Percentiles rank a stretch among this genome's conserved stretches.
Conservation (phyloP, 441 rosid species). For the Jatropha multifida region DNA sequence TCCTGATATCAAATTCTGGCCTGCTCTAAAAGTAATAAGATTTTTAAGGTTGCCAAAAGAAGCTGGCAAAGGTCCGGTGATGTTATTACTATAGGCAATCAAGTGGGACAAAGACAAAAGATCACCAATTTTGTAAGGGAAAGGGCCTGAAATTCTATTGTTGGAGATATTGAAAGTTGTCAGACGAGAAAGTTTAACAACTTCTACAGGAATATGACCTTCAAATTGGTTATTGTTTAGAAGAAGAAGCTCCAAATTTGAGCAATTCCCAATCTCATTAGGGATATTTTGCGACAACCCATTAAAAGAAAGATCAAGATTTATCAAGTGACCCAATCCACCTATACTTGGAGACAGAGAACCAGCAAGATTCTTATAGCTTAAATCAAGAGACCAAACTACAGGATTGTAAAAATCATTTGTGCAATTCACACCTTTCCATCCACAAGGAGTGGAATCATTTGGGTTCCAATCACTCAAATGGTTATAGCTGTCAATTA, state of each 20-base stretch:
- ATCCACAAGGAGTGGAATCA: constrained; percentile 79
- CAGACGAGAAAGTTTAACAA: constrained; percentile 52
- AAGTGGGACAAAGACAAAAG: constrained; percentile 64
- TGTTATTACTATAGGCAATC: constrained; percentile 70
- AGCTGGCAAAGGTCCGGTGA: constrained; percentile 66
- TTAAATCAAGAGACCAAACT: constrained; percentile 62
- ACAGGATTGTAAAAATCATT: constrained; percentile 36
- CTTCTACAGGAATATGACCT: constrained; percentile 62
- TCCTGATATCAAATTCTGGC: constrained; percentile 87
- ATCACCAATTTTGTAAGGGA: constrained; percentile 69
- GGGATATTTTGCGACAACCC: constrained; percentile 58
- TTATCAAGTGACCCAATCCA: constrained; percentile 51
- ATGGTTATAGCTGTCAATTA: constrained; percentile 46
- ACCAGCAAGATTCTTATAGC: constrained; percentile 67
- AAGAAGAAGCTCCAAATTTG: constrained; percentile 50
- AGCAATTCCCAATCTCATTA: constrained; percentile 67
- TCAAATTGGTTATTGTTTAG: constrained; percentile 68
- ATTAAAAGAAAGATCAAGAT: constrained; percentile 75
- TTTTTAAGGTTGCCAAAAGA: constrained; percentile 71
- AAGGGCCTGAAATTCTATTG: constrained; percentile 72
- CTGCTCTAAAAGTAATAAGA: constrained; percentile 66
- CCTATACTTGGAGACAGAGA: constrained; percentile 71
- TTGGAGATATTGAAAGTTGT: constrained; percentile 56
- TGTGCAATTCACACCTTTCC: constrained; percentile 78
- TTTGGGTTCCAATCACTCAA: constrained; percentile 61